These are phyloP conservation scores for Omphalotus olearius DNA, from an alignment of 1,284 basidiomycete genomes.

Conservation along the genomic window DNA sequence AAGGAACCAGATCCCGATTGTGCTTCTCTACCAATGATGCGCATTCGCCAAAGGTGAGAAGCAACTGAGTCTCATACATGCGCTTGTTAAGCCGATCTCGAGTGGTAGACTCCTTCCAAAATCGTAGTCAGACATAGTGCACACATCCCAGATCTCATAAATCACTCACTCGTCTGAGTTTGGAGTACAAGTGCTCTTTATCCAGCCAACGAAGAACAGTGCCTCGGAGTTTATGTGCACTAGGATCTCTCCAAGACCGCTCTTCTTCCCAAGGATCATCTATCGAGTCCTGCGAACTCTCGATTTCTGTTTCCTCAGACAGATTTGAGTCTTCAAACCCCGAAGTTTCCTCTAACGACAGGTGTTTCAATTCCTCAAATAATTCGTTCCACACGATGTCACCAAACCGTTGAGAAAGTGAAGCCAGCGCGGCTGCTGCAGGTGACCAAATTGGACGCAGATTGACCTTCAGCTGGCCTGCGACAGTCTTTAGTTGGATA, in stretches of 20 bases:
- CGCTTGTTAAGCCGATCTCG: slow-evolving; percentile 69
- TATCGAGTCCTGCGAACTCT: slow-evolving; percentile 16
- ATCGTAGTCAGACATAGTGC: neutral
- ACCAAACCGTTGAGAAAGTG: slow-evolving; percentile 54
- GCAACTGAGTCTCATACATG: slow-evolving; percentile 80
- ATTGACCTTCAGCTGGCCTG: slow-evolving; percentile 89
- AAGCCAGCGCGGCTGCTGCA: slow-evolving; percentile 65
- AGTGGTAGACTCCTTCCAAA: slow-evolving; percentile 45
- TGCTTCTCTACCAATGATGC: slow-evolving; percentile 78
- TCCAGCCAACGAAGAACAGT: slow-evolving; percentile 43
- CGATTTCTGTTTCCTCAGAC: slow-evolving; percentile 18
- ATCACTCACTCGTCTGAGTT: slow-evolving; percentile 26
- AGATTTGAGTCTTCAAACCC: neutral
- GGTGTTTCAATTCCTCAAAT: slow-evolving; percentile 55
- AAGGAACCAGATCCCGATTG: slow-evolving; percentile 75
- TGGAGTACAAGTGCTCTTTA: slow-evolving; percentile 23
- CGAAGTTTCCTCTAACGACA: slow-evolving; percentile 12
- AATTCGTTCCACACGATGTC: slow-evolving; percentile 71
- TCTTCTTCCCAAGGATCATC: slow-evolving; percentile 62
- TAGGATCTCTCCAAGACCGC: slow-evolving; percentile 69
- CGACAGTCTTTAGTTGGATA: slow-evolving; percentile 5
- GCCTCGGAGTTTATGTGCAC: slow-evolving; percentile 55
- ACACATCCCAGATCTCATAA: neutral
- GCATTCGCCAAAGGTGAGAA: slow-evolving; percentile 64
- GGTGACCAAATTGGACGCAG: slow-evolving; percentile 86